These are phyloP conservation scores for Spergularia bocconei DNA, from an alignment of 148 eudicot genomes.

Conservation along the genomic window DNA sequence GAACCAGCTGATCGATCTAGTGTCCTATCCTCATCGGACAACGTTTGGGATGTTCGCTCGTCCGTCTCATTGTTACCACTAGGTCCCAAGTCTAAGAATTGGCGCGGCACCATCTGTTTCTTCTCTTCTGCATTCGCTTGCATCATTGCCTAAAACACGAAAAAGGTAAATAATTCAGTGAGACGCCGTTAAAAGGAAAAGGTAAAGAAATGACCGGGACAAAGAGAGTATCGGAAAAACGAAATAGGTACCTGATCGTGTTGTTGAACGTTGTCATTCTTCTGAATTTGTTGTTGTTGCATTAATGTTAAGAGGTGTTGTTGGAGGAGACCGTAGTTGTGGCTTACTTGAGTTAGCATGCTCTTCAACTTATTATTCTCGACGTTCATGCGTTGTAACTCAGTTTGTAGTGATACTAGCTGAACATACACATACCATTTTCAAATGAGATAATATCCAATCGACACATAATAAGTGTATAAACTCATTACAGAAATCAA, in stretches of 20 bases:
- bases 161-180: no score
- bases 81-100: constrained; percentile 53
- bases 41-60: constrained; percentile 43
- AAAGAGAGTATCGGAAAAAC: no score
- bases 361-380: constrained; percentile 70
- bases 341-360: constrained; percentile 55
- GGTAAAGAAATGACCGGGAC: no score
- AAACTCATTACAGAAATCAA: no score
- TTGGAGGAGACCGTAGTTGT: constrained; percentile 51
- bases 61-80: constrained; percentile 19
- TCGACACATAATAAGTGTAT: background rate
- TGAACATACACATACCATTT: constrained; percentile 16
- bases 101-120: constrained; percentile 47
- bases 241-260: constrained; percentile 14
- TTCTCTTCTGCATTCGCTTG: constrained; percentile 36
- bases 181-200: no score
- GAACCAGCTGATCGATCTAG: constrained; percentile 38
- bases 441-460: background rate
- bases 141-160: constrained; percentile 18
- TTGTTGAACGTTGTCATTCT: constrained; percentile 13
- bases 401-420: constrained; percentile 51
- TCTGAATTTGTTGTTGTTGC: constrained; percentile 41
- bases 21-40: constrained; percentile 66
- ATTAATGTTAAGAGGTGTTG: constrained; percentile 41
- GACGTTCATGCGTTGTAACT: constrained; percentile 53